phyloP scores from a whole-genome alignment of 2,329 filamentous ascomycete species.

The Colletotrichum tanaceti region DNA sequence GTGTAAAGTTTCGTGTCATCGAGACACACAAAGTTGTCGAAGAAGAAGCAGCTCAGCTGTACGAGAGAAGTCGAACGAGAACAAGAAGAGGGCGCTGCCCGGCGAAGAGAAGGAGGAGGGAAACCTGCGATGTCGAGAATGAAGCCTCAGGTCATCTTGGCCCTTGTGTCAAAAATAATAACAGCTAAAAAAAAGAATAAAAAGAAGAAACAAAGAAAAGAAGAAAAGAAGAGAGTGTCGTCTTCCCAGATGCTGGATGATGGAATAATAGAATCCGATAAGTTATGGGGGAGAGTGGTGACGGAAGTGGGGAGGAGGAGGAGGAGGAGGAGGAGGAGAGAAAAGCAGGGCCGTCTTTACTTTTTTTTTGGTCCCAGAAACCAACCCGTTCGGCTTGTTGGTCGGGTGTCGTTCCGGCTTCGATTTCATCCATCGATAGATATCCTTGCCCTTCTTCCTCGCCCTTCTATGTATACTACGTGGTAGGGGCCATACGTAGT shows the following conservation, averaged over 20 bases:
- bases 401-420: background rate
- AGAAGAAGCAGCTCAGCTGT: conserved; percentile 38
- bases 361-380: background rate
- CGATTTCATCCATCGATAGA: conserved; percentile 13
- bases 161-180: conserved; percentile 12
- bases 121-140: conserved; percentile 16
- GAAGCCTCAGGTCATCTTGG: conserved; percentile 39
- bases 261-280: too few relatives aligned
- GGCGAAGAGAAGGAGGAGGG: conserved; percentile 27
- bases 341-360: background rate
- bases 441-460: background rate
- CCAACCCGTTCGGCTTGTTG: background rate
- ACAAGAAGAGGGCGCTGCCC: conserved; percentile 32
- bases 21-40: conserved; percentile 16
- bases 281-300: background rate
- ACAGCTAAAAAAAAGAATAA: too few relatives aligned
- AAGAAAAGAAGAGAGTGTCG: background rate
- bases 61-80: conserved; percentile 8
- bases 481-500: too few relatives aligned
- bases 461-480: too few relatives aligned
- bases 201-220: too few relatives aligned
- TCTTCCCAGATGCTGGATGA: conserved; percentile 16
- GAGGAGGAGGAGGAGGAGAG: background rate
- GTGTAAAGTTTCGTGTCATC: conserved; percentile 21
- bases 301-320: background rate